phyloP scores from a whole-genome alignment of 106 monocot species.

The Apostasia shenzhenica region DNA sequence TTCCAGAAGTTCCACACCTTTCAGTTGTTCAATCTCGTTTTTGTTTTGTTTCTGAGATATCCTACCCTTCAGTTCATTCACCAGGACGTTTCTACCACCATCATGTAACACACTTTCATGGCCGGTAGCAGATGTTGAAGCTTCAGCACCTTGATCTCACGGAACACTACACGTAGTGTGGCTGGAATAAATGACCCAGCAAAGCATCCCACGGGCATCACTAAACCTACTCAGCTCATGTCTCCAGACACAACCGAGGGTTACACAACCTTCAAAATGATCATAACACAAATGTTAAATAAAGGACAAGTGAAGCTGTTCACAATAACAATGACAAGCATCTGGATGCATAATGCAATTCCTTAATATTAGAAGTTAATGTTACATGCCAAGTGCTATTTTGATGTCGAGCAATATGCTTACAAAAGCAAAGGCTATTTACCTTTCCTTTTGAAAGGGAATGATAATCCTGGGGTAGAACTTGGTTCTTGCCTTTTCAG shows the following conservation, averaged over 20 bases:
- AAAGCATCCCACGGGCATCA: conserved; percentile 86
- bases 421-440: no score
- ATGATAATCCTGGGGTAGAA: neutral
- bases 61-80: conserved; percentile 70
- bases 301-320: no score
- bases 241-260: conserved; percentile 25
- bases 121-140: conserved; percentile 52
- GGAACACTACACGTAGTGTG: conserved; percentile 34
- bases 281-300: no score
- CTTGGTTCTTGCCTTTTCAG: conserved; percentile 43
- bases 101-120: conserved; percentile 31
- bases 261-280: conserved; percentile 28
- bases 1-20: conserved; percentile 51
- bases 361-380: no score
- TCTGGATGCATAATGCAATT: no score
- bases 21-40: conserved; percentile 42
- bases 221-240: conserved; percentile 76
- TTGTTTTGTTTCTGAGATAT: conserved; percentile 68
- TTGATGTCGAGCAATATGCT: no score
- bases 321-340: no score
- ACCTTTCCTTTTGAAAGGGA: no score
- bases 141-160: conserved; percentile 44
- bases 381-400: no score
- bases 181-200: conserved; percentile 85
- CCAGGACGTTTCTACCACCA: conserved; percentile 51